Evolutionary conservation across 75 land plant species (phyloP).

Genomic region (Adiantum capillusveneris): DNA sequence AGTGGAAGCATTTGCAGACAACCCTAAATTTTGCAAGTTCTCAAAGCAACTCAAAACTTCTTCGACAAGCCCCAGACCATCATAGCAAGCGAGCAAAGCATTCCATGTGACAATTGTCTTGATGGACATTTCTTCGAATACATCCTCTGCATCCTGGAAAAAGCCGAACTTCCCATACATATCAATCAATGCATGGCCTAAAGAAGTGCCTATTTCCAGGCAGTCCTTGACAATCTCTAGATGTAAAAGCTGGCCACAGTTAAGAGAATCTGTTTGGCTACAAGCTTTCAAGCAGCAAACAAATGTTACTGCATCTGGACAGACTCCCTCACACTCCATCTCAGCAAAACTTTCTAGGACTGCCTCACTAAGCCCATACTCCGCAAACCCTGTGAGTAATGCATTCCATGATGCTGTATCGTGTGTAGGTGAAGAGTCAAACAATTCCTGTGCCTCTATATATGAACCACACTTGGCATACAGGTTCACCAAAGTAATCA

Average conservation of each 20-base stretch:
- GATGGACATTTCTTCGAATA: not conserved
- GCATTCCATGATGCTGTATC: constrained; percentile 37
- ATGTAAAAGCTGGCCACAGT: not conserved
- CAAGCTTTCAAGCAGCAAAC: not conserved
- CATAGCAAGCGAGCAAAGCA: not conserved
- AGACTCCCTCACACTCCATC: constrained; percentile 16
- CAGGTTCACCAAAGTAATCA: constrained; percentile 29
- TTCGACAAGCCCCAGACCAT: constrained; percentile 9
- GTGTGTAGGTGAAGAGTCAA: constrained; percentile 12
- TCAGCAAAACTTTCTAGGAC: constrained; percentile 16
- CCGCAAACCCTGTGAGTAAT: constrained; percentile 23
- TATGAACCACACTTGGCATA: constrained; percentile 31
- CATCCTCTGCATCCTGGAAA: not conserved
- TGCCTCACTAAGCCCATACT: constrained; percentile 10
- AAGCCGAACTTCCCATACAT: not conserved
- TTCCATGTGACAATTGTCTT: not conserved
- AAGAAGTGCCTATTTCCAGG: not conserved
- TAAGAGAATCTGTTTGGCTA: not conserved
- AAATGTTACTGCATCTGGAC: constrained; percentile 1
- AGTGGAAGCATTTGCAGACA: constrained; percentile 16
- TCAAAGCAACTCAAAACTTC: constrained; percentile 18
- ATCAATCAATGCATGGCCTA: not conserved
- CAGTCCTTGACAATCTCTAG: not conserved
- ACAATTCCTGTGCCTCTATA: constrained; percentile 8
- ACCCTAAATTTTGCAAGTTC: constrained; percentile 9